phyloP scores from a whole-genome alignment of 768 basidiomycete genomes.

The Pisolithus tinctorius region DNA sequence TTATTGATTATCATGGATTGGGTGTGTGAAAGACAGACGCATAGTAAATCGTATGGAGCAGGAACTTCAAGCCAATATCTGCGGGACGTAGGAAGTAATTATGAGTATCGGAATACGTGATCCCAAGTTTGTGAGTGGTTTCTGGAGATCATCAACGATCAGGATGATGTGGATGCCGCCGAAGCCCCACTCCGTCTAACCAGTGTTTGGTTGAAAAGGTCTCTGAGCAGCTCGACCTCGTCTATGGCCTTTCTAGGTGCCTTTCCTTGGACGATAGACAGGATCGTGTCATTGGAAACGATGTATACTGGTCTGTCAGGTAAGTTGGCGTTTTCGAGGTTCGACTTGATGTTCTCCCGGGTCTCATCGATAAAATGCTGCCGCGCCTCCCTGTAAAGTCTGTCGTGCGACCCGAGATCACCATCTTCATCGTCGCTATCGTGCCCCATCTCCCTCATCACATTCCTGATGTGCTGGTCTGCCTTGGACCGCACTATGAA shows the following conservation, averaged over 20 bases:
- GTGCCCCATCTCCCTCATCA: constrained; percentile 12
- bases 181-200: neutral
- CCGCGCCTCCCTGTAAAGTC: constrained; percentile 10
- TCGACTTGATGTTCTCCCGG: constrained; percentile 8
- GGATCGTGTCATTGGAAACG: constrained; percentile 15
- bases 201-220: constrained; percentile 4
- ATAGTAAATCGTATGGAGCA: too few relatives aligned
- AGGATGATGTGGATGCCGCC: neutral
- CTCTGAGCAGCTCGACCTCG: constrained; percentile 17
- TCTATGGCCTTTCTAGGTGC: constrained; percentile 15
- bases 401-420: constrained; percentile 1
- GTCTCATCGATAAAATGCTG: constrained; percentile 17
- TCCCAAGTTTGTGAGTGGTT: too few relatives aligned
- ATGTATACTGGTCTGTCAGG: constrained; percentile 23
- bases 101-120: too few relatives aligned
- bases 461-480: constrained; percentile 23
- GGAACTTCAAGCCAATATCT: too few relatives aligned
- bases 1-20: too few relatives aligned
- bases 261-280: constrained; percentile 12
- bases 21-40: too few relatives aligned
- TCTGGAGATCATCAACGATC: neutral
- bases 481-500: constrained; percentile 33
- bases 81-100: too few relatives aligned
- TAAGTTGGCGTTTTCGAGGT: constrained; percentile 18
- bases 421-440: constrained; percentile 9